Evolutionary conservation across 345 rosid genomes (phyloP), one percentile per base, ranked within the genome.

Genomic region (Acer negundo): DNA sequence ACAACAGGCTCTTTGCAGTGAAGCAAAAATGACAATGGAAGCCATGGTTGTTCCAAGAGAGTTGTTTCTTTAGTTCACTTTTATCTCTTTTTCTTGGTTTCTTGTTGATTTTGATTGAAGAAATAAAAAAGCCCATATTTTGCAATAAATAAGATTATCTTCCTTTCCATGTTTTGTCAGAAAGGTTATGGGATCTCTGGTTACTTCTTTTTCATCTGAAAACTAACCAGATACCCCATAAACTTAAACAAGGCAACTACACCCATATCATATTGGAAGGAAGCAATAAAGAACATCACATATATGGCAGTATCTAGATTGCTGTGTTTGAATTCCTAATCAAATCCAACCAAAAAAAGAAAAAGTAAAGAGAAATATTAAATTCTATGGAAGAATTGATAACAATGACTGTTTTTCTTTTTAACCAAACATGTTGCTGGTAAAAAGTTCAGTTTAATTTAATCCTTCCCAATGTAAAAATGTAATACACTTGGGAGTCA

Each of bases 21-120:
- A 87, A 11, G 89, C 89, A 56, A 87, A 86, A 70, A 89, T 86
- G 84, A 86, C 28, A 77, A 82, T 20, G 78, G 84, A 76, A 85
- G 89, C 82, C 90, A 83, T 84, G 67, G 80, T 42, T 28, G 72
- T 56, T 70, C 24, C 68, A 73, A 49, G 19, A 55, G 40, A 9
- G 4, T 19, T 22, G n/a, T 47, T 6, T 38, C 16, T 68, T 8
- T 69, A 9, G 15, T 75, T 40, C 23, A 26, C 35, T 70, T 42
- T 67, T 72, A 17, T 51, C 22, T 40, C 65, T 67, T 23, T 6
- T 55, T 23, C 10, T 62, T 26, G 16, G 31, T 8, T 62, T 62
- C n/a, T 56, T 10, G 16, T 46, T 61, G 17, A 8, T 55, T 59
- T 28, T 16, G 72, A 67, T 22, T 55, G 51, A 61, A 12, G 51